Evolutionary conservation across 345 rosid genomes (phyloP), one percentile per base, ranked within the genome.

Genomic region (Syzygium aromaticum): DNA sequence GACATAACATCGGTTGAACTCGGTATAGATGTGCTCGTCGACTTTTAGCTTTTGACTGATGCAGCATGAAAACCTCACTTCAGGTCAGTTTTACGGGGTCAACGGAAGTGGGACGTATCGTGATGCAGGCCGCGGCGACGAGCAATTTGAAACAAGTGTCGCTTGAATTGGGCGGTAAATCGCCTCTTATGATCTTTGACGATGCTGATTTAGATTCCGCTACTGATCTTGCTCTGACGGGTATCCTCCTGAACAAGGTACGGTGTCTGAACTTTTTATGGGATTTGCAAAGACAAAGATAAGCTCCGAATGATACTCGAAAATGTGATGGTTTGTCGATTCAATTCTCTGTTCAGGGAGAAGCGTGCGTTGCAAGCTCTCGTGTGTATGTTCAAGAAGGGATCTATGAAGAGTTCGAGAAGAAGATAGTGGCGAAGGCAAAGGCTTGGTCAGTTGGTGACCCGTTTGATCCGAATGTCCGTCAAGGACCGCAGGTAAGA

Each of bases 41-140:
- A 30, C 16, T 30, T 30, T 64, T 64, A 0, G 6, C 77, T 64
- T 63, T 30, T 59, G 40, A 63, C 11, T 7, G 1, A 64, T 15
- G 43, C 38, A 3, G 11, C 11, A 30, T 64, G 2, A 64, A 15
- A 30, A 64, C 77, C 6, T 64, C 77, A 64, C 43, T 77, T 54
- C 90, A 96, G 98, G 93, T 97, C 52, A 89, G 95, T 52, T 97
- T 97, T 87, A 97, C 98, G 0, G 98, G 99, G 12, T 96, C 98
- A 16, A 97, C 98, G 5, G 95, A 94, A 52, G 94, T 92, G 7
- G 99, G 99, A 14, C 91, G 93, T 46, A 89, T 87, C 83, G 91
- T 96, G 54, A 94, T 96, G 95, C 89, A 92, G 23, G 94, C 97
- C 3, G 92, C 98, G 38, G 98, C 97, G 3, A 28, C 86, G 67